These are phyloP conservation scores for Rugonectria rugulosa DNA, from an alignment of 2,329 filamentous ascomycete species.

Conservation along the genomic window DNA sequence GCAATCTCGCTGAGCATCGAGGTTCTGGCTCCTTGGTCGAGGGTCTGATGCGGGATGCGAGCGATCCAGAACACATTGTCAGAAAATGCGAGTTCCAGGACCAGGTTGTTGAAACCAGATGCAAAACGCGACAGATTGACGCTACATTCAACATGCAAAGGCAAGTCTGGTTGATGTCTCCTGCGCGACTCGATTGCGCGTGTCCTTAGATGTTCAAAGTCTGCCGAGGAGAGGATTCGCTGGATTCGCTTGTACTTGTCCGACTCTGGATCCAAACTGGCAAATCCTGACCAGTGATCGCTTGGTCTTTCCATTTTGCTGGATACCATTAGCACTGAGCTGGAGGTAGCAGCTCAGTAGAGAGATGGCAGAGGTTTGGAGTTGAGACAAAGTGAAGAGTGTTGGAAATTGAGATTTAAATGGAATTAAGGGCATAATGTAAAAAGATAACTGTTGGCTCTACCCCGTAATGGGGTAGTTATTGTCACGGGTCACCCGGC, in stretches of 20 bases:
- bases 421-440: no score
- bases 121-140: slow-evolving; percentile 24
- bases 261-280: slow-evolving; percentile 13
- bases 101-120: slow-evolving; percentile 36
- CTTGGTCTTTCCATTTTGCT: slow-evolving; percentile 25
- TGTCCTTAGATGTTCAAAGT: slow-evolving; percentile 27
- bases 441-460: no score
- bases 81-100: slow-evolving; percentile 38
- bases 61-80: slow-evolving; percentile 38
- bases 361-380: neutral
- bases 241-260: slow-evolving; percentile 30
- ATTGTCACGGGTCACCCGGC: no score
- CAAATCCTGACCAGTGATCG: slow-evolving; percentile 24
- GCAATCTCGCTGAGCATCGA: slow-evolving; percentile 40
- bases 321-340: no score
- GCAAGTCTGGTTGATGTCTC: slow-evolving; percentile 16
- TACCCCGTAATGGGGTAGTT: no score
- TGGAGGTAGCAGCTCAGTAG: neutral
- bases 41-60: slow-evolving; percentile 29
- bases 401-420: no score
- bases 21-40: slow-evolving; percentile 26
- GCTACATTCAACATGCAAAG: slow-evolving; percentile 16
- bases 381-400: no score
- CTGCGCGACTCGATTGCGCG: slow-evolving; percentile 23
- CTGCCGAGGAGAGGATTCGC: slow-evolving; percentile 20